A percentile compares a stretch with the other conserved stretches of the same genome.
Evolutionary conservation across 345 rosid species (phyloP).

Genomic region (Limnanthes douglasii): DNA sequence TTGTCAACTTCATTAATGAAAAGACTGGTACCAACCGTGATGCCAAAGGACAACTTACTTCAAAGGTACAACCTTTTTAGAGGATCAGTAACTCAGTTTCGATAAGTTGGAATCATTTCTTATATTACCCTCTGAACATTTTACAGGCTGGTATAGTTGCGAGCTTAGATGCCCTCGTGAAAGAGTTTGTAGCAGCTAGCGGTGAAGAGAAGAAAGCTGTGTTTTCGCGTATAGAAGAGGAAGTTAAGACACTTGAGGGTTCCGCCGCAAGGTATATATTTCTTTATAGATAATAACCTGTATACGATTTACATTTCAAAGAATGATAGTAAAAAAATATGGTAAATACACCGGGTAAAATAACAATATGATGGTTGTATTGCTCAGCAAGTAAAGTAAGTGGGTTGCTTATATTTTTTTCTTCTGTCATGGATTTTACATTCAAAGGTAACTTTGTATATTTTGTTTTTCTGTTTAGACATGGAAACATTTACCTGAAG

Average conservation of each 20-base stretch:
- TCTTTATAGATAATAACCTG: not conserved
- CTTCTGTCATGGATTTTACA: not conserved
- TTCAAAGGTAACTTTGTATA: not conserved
- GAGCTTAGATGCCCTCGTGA: constrained; percentile 62
- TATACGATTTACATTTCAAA: no score
- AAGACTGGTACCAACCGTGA: constrained; percentile 78
- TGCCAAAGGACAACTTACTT: constrained; percentile 74
- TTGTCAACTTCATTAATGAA: constrained; percentile 76
- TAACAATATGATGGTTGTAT: no score
- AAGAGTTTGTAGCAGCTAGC: constrained; percentile 69
- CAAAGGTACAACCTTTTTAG: constrained; percentile 24
- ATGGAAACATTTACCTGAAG: constrained; percentile 75
- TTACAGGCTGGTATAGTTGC: constrained; percentile 81
- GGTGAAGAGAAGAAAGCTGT: constrained; percentile 59
- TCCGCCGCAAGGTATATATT: constrained; percentile 36
- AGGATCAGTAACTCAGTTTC: not conserved
- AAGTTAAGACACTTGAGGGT: constrained; percentile 61
- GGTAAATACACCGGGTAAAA: no score
- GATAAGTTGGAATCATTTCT: not conserved
- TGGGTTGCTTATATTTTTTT: not conserved
- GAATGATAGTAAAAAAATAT: no score
- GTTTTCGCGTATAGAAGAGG: constrained; percentile 54
- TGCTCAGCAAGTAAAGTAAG: not conserved
- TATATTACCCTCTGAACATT: constrained; percentile 3
- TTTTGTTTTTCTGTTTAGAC: constrained; percentile 17